Evolutionary conservation across 225 moss, liverwort and hornwort genomes (phyloP).

Genomic region (Marchantia paleacea): DNA sequence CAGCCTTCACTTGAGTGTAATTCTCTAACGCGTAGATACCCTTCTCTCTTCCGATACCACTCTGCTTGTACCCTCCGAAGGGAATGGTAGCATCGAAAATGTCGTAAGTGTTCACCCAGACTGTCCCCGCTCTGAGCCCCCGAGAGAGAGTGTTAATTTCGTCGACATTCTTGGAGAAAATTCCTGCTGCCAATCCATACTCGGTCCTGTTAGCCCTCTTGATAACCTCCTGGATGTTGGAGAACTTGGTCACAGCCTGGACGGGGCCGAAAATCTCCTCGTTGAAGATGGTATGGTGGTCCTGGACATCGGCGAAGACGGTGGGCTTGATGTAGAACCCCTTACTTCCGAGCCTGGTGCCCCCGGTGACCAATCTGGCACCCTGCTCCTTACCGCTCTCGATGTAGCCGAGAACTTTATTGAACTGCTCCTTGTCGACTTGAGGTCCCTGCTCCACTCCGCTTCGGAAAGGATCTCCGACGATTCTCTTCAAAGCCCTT

Average conservation of each 20-base stretch:
- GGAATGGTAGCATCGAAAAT: slow-evolving; percentile 67
- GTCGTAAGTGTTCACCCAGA: slow-evolving; percentile 83
- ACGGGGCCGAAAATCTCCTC: slow-evolving; percentile 93
- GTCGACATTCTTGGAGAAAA: slow-evolving; percentile 67
- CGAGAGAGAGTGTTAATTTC: slow-evolving; percentile 65
- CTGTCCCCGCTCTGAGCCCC: slow-evolving; percentile 58
- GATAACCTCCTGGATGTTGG: slow-evolving; percentile 68
- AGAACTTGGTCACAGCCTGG: slow-evolving; percentile 56
- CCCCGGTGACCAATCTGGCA: slow-evolving; percentile 74
- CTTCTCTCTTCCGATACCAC: slow-evolving; percentile 88
- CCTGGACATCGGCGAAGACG: slow-evolving; percentile 73
- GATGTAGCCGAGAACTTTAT: slow-evolving; percentile 65
- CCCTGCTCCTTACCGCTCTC: slow-evolving; percentile 63
- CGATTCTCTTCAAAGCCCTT: slow-evolving; percentile 67
- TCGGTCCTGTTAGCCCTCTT: slow-evolving; percentile 63
- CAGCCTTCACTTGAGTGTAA: slow-evolving; percentile 86
- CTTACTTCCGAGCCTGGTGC: slow-evolving; percentile 63
- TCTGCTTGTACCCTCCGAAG: slow-evolving; percentile 94
- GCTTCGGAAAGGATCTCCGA: slow-evolving; percentile 73
- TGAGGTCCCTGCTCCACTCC: slow-evolving; percentile 92
- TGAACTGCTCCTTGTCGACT: slow-evolving; percentile 66
- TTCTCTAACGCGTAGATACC: slow-evolving; percentile 64
- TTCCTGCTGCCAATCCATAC: slow-evolving; percentile 76
- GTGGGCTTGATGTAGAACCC: slow-evolving; percentile 94
- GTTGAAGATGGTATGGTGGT: slow-evolving; percentile 72